Conservation (phyloP, 345 rosid species). For the Citrus maxima region DNA sequence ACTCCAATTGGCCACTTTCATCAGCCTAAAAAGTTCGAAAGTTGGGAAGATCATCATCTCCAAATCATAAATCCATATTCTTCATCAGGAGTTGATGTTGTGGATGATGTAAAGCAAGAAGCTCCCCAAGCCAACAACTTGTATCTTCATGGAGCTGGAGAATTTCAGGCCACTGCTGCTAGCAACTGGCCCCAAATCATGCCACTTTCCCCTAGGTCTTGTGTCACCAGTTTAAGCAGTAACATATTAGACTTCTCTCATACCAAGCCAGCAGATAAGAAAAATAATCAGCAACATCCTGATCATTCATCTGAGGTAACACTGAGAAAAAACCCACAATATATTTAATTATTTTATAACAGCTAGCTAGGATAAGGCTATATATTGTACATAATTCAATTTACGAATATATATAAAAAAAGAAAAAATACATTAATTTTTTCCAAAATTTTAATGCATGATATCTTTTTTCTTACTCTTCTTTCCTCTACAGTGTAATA, state of each 20-base stretch:
- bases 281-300: slow-evolving; percentile 14
- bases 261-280: slow-evolving; percentile 20
- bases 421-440: no score
- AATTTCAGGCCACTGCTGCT: slow-evolving; percentile 25
- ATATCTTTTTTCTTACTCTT: not conserved
- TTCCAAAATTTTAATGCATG: not conserved
- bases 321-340: not conserved
- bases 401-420: no score
- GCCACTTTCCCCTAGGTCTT: slow-evolving; percentile 42
- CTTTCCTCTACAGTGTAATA: slow-evolving; percentile 32
- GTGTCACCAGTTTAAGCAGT: slow-evolving; percentile 34
- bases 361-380: not conserved
- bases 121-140: slow-evolving; percentile 28
- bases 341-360: not conserved
- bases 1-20: slow-evolving; percentile 20
- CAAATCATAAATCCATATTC: slow-evolving; percentile 25
- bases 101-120: slow-evolving; percentile 45
- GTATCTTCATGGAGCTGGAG: slow-evolving; percentile 28
- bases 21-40: slow-evolving; percentile 29
- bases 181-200: slow-evolving; percentile 23
- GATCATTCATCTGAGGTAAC: slow-evolving; percentile 44
- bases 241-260: slow-evolving; percentile 41
- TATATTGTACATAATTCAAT: no score
- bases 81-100: slow-evolving; percentile 2
- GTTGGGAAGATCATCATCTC: slow-evolving; percentile 31